Conservation (phyloP, 192 early-diverging fungal species). For the Mortierella hygrophila region DNA sequence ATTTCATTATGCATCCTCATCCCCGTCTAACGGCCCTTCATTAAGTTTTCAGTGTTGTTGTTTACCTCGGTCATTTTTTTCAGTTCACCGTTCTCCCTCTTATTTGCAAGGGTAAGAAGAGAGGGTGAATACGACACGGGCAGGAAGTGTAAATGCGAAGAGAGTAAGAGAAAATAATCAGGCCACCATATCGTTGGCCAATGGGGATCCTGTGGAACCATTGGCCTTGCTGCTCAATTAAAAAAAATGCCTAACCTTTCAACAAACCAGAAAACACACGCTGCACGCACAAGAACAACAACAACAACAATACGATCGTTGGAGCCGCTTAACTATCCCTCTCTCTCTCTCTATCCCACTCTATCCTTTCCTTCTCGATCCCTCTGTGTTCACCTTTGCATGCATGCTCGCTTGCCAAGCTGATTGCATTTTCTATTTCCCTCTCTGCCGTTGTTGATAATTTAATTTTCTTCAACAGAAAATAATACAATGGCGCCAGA, state of each 20-base stretch:
- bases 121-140: background rate
- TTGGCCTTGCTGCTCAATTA: background rate
- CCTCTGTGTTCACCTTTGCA: background rate
- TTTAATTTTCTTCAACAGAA: background rate
- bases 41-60: background rate
- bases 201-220: slow-evolving; percentile 35
- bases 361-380: background rate
- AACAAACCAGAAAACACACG: background rate
- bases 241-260: background rate
- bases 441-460: background rate
- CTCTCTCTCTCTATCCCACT: background rate
- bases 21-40: background rate
- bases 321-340: background rate
- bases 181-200: slow-evolving; percentile 31
- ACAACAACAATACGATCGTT: background rate
- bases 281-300: background rate
- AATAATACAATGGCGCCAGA: slow-evolving; percentile 15
- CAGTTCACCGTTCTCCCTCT: no score
- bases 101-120: background rate
- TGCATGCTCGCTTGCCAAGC: background rate
- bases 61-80: no score
- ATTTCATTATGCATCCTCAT: no score
- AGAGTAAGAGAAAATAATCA: slow-evolving; percentile 15
- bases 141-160: background rate
- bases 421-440: background rate